These are phyloP conservation scores for Calonectria henricotiae DNA, from an alignment of 2,329 filamentous ascomycete species.

Conservation along the genomic window DNA sequence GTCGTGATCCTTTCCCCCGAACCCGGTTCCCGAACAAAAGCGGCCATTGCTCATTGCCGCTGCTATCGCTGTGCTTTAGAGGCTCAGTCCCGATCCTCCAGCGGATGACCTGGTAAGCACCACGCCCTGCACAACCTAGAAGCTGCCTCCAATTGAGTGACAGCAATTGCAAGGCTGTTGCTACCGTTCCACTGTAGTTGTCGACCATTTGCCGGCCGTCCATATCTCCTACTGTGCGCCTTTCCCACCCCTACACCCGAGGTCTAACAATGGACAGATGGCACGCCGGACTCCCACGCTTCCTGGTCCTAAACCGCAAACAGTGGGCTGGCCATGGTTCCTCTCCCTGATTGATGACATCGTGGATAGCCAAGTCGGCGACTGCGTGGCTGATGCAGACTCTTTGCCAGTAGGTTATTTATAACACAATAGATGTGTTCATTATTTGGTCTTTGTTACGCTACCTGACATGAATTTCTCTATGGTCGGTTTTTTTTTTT, in stretches of 20 bases:
- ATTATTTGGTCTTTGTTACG: conserved; percentile 18
- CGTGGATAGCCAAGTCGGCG: conserved; percentile 21
- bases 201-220: conserved; percentile 32
- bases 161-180: conserved; percentile 31
- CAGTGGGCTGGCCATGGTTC: conserved; percentile 26
- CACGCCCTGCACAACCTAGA: conserved; percentile 12
- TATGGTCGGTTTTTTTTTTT: too few species aligned
- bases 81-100: conserved; percentile 32
- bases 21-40: conserved; percentile 50
- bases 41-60: conserved; percentile 30
- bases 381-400: conserved; percentile 12
- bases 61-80: conserved; percentile 1
- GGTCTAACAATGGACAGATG: conserved; percentile 38
- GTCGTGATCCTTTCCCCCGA: conserved; percentile 55
- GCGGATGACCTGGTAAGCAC: conserved; percentile 1
- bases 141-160: conserved; percentile 13
- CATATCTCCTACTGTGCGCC: conserved; percentile 30
- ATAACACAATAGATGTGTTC: background rate
- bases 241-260: conserved; percentile 48
- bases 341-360: conserved; percentile 35
- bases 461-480: background rate
- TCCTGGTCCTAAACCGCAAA: conserved; percentile 7
- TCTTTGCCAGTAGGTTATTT: conserved; percentile 15
- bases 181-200: conserved; percentile 24
- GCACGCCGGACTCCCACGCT: conserved; percentile 10